Percentiles rank a stretch among this genome's conserved stretches.
phyloP scores from a whole-genome alignment of 2,329 filamentous ascomycete genomes.

The Xylaria hypoxylon region DNA sequence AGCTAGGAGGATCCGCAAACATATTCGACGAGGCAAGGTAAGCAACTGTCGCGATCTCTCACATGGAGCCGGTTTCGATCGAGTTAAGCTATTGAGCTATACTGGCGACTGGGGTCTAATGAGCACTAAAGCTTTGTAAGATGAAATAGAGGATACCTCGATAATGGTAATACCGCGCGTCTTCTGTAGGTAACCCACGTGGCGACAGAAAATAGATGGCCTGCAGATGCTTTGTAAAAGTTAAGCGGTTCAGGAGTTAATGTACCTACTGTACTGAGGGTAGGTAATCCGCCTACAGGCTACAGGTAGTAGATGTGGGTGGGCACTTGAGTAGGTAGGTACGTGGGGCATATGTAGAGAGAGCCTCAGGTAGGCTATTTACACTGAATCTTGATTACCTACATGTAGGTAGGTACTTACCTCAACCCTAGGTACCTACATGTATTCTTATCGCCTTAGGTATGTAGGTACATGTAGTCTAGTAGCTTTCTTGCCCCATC shows the following conservation, averaged over 20 bases:
- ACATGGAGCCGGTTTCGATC: conserved; percentile 45
- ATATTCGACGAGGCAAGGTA: conserved; percentile 48
- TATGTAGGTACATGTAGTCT: no score
- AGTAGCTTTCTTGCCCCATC: no score
- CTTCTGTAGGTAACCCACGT: conserved; percentile 20
- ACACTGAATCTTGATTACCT: no score
- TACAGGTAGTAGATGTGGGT: no score
- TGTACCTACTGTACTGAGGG: not conserved
- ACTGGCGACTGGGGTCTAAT: conserved; percentile 1
- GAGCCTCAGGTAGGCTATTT: no score
- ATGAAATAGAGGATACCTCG: conserved; percentile 3
- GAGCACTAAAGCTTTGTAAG: not conserved
- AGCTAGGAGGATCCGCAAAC: conserved; percentile 50
- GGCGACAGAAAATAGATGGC: conserved; percentile 11
- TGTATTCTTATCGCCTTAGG: not conserved
- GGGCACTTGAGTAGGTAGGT: not conserved
- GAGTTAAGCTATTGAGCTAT: conserved; percentile 27
- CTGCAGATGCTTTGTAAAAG: conserved; percentile 16
- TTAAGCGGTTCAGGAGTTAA: not conserved
- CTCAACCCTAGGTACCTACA: no score
- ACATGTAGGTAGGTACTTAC: no score
- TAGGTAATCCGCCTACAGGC: no score
- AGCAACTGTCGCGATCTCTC: conserved; percentile 44
- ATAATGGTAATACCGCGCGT: conserved; percentile 10
- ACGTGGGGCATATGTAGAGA: no score